These are phyloP conservation scores for Haplosporangium sp. DNA, from an alignment of 371 early-diverging fungal genomes.

Conservation along the genomic window DNA sequence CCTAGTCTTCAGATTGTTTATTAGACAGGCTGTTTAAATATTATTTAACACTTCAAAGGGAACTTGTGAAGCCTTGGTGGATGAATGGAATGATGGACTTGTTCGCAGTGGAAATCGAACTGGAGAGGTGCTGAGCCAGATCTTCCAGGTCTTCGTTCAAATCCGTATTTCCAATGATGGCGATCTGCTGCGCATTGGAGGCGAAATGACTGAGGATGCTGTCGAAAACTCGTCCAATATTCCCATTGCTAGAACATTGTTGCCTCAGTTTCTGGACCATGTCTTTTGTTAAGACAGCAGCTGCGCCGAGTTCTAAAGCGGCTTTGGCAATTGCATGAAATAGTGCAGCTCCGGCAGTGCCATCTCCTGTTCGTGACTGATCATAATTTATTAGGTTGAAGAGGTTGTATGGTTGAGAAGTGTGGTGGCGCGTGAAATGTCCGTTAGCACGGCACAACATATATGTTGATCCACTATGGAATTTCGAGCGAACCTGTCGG, in stretches of 20 bases:
- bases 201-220: constrained; percentile 9
- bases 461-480: constrained; percentile 19
- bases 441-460: constrained; percentile 27
- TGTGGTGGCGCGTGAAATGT: constrained; percentile 15
- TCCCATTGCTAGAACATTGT: constrained; percentile 9
- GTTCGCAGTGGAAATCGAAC: constrained; percentile 13
- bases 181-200: neutral
- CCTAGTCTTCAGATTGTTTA: neutral
- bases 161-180: constrained; percentile 17
- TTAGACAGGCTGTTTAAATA: too few relatives aligned
- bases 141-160: constrained; percentile 14
- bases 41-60: too few relatives aligned
- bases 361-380: constrained; percentile 17
- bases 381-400: constrained; percentile 14
- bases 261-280: constrained; percentile 11
- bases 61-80: neutral
- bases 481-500: constrained; percentile 22
- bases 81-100: constrained; percentile 4
- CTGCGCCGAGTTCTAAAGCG: constrained; percentile 15
- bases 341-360: constrained; percentile 14
- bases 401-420: constrained; percentile 22
- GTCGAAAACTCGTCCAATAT: constrained; percentile 10
- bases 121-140: constrained; percentile 17
- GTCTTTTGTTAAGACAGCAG: constrained; percentile 10
- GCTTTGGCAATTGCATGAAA: constrained; percentile 14